Evolutionary conservation across 2,329 filamentous ascomycete species (phyloP).

Genomic region (Metarhizium humberi): DNA sequence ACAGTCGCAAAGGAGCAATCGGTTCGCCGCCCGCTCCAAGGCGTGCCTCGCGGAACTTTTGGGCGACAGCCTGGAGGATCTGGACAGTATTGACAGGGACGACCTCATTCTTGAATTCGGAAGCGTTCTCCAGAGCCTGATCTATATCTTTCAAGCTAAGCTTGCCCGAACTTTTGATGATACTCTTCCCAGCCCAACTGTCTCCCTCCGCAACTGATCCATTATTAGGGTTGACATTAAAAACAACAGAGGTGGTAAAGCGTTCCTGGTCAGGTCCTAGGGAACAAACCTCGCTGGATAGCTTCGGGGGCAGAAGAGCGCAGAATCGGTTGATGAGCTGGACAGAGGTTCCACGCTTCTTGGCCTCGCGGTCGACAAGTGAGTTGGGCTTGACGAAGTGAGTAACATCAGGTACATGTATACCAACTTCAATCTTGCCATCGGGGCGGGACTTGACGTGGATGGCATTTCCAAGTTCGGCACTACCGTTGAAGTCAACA

Average conservation of each 20-base stretch:
- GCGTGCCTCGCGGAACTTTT: slow-evolving; percentile 83
- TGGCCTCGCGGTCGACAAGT: slow-evolving; percentile 90
- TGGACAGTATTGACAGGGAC: slow-evolving; percentile 69
- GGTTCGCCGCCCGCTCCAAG: slow-evolving; percentile 71
- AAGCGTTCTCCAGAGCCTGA: slow-evolving; percentile 58
- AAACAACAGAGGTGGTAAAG: slow-evolving; percentile 85
- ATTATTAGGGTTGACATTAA: slow-evolving; percentile 76
- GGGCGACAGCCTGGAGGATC: slow-evolving; percentile 70
- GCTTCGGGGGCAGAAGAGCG: slow-evolving; percentile 79
- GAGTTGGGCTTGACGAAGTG: slow-evolving; percentile 97
- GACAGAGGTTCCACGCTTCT: slow-evolving; percentile 94
- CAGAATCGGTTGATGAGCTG: slow-evolving; percentile 84
- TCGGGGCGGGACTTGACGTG: slow-evolving; percentile 80
- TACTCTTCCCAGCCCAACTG: slow-evolving; percentile 86
- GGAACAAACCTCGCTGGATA: slow-evolving; percentile 82
- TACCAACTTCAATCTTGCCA: slow-evolving; percentile 84
- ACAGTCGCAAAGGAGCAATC: slow-evolving; percentile 75
- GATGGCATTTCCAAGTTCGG: slow-evolving; percentile 84
- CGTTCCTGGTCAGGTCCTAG: slow-evolving; percentile 80
- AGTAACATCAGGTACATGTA: slow-evolving; percentile 90
- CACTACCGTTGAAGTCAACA: slow-evolving; percentile 78
- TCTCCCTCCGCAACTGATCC: slow-evolving; percentile 75
- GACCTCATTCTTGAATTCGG: slow-evolving; percentile 52
- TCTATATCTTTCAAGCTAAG: slow-evolving; percentile 82
- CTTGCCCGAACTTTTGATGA: slow-evolving; percentile 86